phyloP scores from a whole-genome alignment of 768 basidiomycete species.

The Agaricus subrufescens region DNA sequence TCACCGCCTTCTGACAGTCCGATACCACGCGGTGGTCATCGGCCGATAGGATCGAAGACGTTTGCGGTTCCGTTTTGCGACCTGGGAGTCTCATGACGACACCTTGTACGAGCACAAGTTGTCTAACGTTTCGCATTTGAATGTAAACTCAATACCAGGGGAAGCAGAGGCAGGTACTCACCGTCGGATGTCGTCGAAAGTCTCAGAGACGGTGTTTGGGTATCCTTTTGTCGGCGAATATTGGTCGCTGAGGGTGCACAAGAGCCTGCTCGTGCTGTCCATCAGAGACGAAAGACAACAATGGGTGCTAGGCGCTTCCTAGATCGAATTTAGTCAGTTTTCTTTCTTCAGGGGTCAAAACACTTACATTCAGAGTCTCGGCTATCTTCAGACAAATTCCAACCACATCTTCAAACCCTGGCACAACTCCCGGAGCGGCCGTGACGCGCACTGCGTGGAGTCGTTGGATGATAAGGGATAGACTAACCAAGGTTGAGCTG shows the following conservation, averaged over 20 bases:
- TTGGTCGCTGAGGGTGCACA: background rate
- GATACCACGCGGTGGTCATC: no score
- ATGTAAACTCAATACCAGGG: background rate
- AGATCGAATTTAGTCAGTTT: background rate
- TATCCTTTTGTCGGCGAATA: background rate
- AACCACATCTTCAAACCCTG: conserved; percentile 1
- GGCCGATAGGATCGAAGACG: no score
- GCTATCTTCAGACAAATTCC: background rate
- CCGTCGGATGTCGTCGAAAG: background rate
- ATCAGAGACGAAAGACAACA: background rate
- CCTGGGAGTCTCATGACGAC: no score
- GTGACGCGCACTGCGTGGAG: background rate
- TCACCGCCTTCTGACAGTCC: no score
- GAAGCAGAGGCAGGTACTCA: background rate
- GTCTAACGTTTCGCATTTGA: no score
- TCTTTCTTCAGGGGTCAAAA: background rate
- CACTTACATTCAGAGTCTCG: background rate
- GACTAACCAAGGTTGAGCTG: background rate
- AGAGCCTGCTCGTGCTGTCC: background rate
- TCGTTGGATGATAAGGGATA: background rate
- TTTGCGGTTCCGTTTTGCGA: no score
- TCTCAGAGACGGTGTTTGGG: background rate
- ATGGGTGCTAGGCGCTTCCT: conserved; percentile 1
- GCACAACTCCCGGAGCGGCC: background rate
- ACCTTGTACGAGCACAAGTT: no score